These are phyloP conservation scores for Fraxinus greggii DNA, from an alignment of 305 asterid species.

Conservation along the genomic window DNA sequence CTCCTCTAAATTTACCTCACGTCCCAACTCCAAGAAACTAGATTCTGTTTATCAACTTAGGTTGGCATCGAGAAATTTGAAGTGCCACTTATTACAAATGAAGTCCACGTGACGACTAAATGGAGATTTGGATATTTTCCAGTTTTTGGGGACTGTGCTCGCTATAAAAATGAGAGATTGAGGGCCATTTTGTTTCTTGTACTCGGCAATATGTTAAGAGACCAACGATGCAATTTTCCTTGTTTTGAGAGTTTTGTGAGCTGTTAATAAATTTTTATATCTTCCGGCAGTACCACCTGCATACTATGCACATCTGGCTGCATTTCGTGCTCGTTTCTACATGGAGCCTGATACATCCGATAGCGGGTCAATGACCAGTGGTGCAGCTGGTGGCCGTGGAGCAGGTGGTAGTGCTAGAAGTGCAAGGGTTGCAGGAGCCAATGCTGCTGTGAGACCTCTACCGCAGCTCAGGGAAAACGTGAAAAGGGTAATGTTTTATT, in stretches of 20 bases:
- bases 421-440: slow-evolving; percentile 52
- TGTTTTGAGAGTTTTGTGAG: not conserved
- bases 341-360: slow-evolving; percentile 93
- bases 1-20: not conserved
- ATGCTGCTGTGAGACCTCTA: slow-evolving; percentile 76
- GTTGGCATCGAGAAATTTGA: not conserved
- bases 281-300: slow-evolving; percentile 83
- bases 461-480: slow-evolving; percentile 90
- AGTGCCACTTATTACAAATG: not conserved
- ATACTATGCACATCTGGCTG: slow-evolving; percentile 93
- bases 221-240: not conserved
- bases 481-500: slow-evolving; percentile 89
- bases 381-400: slow-evolving; percentile 55
- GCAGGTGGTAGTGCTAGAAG: slow-evolving; percentile 46
- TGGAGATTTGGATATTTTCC: not conserved
- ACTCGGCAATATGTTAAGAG: not conserved
- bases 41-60: not conserved
- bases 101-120: not conserved
- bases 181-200: not conserved
- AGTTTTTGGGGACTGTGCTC: not conserved
- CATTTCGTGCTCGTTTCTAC: slow-evolving; percentile 91
- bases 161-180: not conserved
- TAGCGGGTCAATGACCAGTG: slow-evolving; percentile 72
- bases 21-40: not conserved
- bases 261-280: not conserved